phyloP scores from a whole-genome alignment of 225 moss, liverwort and hornwort species.

The Rhytidiadelphus loreus region DNA sequence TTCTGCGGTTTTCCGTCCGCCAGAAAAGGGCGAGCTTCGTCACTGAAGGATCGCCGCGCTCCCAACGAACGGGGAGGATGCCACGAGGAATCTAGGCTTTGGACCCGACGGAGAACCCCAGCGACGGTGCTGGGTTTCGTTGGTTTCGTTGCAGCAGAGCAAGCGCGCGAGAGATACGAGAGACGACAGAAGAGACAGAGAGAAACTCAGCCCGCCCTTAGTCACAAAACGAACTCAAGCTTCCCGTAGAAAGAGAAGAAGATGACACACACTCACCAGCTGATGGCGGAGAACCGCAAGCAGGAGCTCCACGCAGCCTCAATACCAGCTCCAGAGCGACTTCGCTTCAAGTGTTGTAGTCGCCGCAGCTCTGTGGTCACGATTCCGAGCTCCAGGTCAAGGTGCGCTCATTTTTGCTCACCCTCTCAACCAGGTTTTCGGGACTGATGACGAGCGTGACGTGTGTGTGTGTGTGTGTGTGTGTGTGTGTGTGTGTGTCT shows the following conservation, averaged over 20 bases:
- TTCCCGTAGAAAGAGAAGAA: not conserved
- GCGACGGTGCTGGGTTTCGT: constrained; percentile 5
- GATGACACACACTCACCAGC: not conserved
- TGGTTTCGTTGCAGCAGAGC: not conserved
- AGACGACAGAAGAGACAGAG: not conserved
- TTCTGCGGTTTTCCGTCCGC: not conserved
- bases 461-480: not conserved
- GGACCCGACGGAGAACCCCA: not conserved
- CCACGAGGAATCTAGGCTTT: constrained; percentile 20
- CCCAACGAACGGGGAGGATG: not conserved
- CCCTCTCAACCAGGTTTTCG: not conserved
- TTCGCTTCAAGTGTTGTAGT: not conserved
- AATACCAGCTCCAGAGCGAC: not conserved
- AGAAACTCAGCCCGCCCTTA: too few species aligned
- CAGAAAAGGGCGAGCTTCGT: not conserved
- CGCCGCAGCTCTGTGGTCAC: not conserved
- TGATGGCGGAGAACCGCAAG: not conserved
- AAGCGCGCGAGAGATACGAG: not conserved
- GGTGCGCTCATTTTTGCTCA: not conserved
- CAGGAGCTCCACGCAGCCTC: not conserved
- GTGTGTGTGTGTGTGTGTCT: not conserved
- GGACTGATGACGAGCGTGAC: not conserved
- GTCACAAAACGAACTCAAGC: not conserved
- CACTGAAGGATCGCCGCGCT: not conserved
- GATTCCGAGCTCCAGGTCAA: constrained; percentile 13